Percentiles rank a stretch among this genome's conserved stretches.
Evolutionary conservation across 2,329 filamentous ascomycete species (phyloP).

Genomic region (Fusarium haematococcum): DNA sequence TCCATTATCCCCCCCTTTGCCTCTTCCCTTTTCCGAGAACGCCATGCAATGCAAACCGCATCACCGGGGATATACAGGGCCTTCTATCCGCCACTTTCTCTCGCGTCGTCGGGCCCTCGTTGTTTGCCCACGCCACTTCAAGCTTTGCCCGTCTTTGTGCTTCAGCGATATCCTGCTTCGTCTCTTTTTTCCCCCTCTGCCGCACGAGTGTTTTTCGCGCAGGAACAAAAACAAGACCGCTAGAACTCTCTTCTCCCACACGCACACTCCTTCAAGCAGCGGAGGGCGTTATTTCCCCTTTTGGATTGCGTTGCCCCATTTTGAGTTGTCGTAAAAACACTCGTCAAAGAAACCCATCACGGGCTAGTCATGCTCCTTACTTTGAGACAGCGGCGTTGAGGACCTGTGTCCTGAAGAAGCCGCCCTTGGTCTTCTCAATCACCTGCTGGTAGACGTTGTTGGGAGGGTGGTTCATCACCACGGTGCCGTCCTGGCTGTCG

Average conservation of each 20-base stretch:
- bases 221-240: background rate
- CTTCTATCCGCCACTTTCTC: conserved; percentile 35
- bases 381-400: conserved; percentile 76
- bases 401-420: conserved; percentile 98
- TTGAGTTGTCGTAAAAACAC: conserved; percentile 39
- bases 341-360: conserved; percentile 25
- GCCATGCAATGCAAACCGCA: conserved; percentile 56
- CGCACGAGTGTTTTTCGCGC: background rate
- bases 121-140: conserved; percentile 34
- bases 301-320: conserved; percentile 38
- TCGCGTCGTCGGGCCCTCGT: conserved; percentile 21
- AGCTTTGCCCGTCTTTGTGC: conserved; percentile 18
- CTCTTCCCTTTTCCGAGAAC: conserved; percentile 51
- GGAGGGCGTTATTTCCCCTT: conserved; percentile 27
- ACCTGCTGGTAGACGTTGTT: conserved; percentile 99
- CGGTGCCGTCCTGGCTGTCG: conserved; percentile 98
- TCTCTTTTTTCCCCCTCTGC: background rate
- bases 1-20: conserved; percentile 48
- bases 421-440: conserved; percentile 98
- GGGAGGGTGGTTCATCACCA: conserved; percentile 99
- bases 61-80: conserved; percentile 49
- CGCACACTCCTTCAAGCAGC: conserved; percentile 27
- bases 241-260: background rate
- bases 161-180: conserved; percentile 27
- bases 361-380: conserved; percentile 47